These are phyloP conservation scores for Cladosporium sp. DNA, from an alignment of 2,329 filamentous ascomycete species.

Conservation along the genomic window DNA sequence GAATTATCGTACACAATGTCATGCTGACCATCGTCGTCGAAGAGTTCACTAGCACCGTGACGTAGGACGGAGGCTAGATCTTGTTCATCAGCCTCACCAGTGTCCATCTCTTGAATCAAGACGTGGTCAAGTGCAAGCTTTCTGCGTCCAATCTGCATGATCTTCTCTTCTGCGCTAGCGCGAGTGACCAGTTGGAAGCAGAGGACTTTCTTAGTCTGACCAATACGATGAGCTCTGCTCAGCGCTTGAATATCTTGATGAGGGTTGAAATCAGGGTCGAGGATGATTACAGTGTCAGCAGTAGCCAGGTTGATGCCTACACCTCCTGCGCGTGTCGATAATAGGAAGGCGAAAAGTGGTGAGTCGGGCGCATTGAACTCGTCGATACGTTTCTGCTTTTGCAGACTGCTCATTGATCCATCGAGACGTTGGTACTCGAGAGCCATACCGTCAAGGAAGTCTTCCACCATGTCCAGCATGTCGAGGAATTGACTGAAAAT, in stretches of 20 bases:
- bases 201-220: slow-evolving; percentile 91
- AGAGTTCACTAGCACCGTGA: slow-evolving; percentile 81
- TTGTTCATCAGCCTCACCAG: slow-evolving; percentile 70
- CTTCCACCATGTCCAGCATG: slow-evolving; percentile 83
- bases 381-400: slow-evolving; percentile 94
- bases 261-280: slow-evolving; percentile 95
- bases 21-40: slow-evolving; percentile 67
- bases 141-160: slow-evolving; percentile 89
- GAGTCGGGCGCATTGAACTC: slow-evolving; percentile 85
- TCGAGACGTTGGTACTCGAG: slow-evolving; percentile 77
- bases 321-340: slow-evolving; percentile 91
- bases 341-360: slow-evolving; percentile 78
- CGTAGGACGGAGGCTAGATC: slow-evolving; percentile 85
- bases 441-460: slow-evolving; percentile 75
- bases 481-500: slow-evolving; percentile 94
- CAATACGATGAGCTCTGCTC: slow-evolving; percentile 90
- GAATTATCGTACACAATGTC: slow-evolving; percentile 77
- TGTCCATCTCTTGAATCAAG: slow-evolving; percentile 86
- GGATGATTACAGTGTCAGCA: slow-evolving; percentile 95
- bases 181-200: slow-evolving; percentile 94
- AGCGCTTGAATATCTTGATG: slow-evolving; percentile 97
- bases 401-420: slow-evolving; percentile 71
- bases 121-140: slow-evolving; percentile 96
- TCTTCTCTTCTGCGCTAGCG: slow-evolving; percentile 85
- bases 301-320: slow-evolving; percentile 97